Percentiles rank a stretch among this genome's conserved stretches.
Conservation (phyloP, 768 basidiomycete species). For the Calocybe gangraenosa region DNA sequence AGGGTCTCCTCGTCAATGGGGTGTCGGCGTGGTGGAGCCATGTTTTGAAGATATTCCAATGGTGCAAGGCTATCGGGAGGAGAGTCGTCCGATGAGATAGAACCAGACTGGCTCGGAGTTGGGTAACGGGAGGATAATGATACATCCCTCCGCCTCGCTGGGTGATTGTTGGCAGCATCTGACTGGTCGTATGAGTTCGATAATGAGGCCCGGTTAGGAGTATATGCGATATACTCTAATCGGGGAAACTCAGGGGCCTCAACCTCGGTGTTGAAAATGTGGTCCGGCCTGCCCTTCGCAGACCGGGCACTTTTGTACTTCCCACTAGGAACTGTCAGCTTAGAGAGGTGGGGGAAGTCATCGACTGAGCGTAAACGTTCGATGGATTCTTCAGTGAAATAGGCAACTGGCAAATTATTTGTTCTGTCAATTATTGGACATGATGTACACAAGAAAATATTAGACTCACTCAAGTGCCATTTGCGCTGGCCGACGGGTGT, state of each 20-base stretch:
- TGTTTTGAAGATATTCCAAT: constrained; percentile 62
- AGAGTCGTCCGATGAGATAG: constrained; percentile 27
- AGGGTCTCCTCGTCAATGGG: constrained; percentile 55
- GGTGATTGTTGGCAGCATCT: constrained; percentile 11
- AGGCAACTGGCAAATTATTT: constrained; percentile 50
- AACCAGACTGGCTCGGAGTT: constrained; percentile 20
- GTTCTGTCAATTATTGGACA: constrained; percentile 16
- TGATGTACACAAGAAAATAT: constrained; percentile 1
- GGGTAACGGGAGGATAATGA: constrained; percentile 6
- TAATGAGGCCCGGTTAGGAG: constrained; percentile 23
- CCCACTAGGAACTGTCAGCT: constrained; percentile 56
- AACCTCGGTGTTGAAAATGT: constrained; percentile 42
- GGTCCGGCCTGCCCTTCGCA: constrained; percentile 52
- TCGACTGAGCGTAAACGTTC: constrained; percentile 58
- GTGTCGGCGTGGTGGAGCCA: constrained; percentile 61
- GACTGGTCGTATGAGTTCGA: constrained; percentile 17
- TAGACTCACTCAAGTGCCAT: constrained; percentile 71
- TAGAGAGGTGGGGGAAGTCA: constrained; percentile 49
- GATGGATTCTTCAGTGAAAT: constrained; percentile 71
- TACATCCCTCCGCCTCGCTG: constrained; percentile 4
- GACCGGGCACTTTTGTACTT: constrained; percentile 71
- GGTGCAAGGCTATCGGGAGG: constrained; percentile 48
- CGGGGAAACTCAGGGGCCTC: constrained; percentile 33
- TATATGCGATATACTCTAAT: constrained; percentile 44
- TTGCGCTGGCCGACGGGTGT: constrained; percentile 65